Percentiles rank a stretch among this genome's conserved stretches.
phyloP scores from a whole-genome alignment of 306 rosid species.

The Alnus glutinosa region DNA sequence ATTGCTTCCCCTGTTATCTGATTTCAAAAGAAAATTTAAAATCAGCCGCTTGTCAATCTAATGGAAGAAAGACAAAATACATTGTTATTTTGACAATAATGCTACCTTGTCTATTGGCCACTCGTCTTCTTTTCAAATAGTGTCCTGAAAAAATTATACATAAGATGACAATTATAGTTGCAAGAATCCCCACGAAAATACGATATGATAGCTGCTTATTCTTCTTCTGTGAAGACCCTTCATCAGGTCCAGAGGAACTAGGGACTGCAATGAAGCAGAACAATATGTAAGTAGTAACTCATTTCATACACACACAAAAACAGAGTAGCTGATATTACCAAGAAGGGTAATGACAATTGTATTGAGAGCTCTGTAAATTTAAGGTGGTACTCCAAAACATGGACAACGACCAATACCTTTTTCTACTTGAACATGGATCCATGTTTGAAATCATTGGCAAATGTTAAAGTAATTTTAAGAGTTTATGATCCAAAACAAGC shows the following conservation, averaged over 20 bases:
- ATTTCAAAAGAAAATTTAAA: not conserved
- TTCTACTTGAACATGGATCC: too few relatives aligned
- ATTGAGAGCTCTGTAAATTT: too few relatives aligned
- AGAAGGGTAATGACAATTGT: too few relatives aligned
- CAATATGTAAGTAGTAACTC: too few relatives aligned
- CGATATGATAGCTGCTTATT: not conserved
- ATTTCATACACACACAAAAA: not conserved
- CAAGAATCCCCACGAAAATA: not conserved
- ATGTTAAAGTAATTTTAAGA: too few relatives aligned
- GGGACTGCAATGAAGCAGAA: not conserved
- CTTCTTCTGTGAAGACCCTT: not conserved
- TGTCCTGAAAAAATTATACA: not conserved
- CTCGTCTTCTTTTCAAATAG: constrained; percentile 2
- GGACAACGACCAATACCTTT: too few relatives aligned
- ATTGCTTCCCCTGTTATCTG: constrained; percentile 29
- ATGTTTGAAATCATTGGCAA: too few relatives aligned
- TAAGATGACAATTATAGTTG: not conserved
- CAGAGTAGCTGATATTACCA: not conserved
- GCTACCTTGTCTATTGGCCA: constrained; percentile 16
- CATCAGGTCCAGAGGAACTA: not conserved
- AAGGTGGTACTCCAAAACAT: too few relatives aligned
- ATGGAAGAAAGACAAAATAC: too few relatives aligned
- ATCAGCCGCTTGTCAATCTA: not conserved
- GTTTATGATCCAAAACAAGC: too few relatives aligned
- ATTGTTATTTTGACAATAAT: too few relatives aligned